Evolutionary conservation across 2,329 filamentous ascomycete species (phyloP), one percentile per base, ranked within the genome.

Genomic region (Cladophialophora carrionii): DNA sequence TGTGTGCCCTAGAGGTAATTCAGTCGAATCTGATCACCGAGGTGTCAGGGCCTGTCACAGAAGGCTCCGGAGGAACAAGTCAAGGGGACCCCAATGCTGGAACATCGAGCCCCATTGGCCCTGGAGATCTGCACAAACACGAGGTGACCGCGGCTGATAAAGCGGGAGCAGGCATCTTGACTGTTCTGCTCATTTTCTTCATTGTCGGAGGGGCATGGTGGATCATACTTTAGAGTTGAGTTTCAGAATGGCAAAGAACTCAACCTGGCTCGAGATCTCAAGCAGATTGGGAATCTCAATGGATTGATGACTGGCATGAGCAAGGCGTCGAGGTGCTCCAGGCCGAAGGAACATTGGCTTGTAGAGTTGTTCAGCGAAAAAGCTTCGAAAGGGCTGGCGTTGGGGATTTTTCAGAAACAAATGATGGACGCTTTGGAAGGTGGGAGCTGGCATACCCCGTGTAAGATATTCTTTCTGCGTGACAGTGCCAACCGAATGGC

Each of bases 1-100:
- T 80, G 77, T 74, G 74, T 24, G 75, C 75, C 1, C 63, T 79
- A 74, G 86, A 90, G 72, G 81, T 89, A 9, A 83, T 89, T 6
- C 81, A 90, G 53, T 83, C 83, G 43, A 87, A 85, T 43, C 61
- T 77, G 31, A 72, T 79, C 32, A 78, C 79, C 34, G 75, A 74
- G 9, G 74, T 75, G 10, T 72, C 76, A 3, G 79, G 78, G 1
- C 80, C 81, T 0, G 72, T 79, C 52, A 82, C 79, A 1, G 75
- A 80, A 29, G 71, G 77, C 3, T 85, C 77, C 1, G 88, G 88
- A 57, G 88, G 88, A 26, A 89, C 81, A 4, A 86, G 84, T 70
- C 75, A 77, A 59, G 82, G 79, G 31, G 74, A 83, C 66, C 77
- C 80, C 7, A 75, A 69, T 57, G 80, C 80, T 4, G 80, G 80